A percentile compares a stretch with the other conserved stretches of the same genome.
phyloP scores from a whole-genome alignment of 257 asterid genomes.

The Lycium barbarum region DNA sequence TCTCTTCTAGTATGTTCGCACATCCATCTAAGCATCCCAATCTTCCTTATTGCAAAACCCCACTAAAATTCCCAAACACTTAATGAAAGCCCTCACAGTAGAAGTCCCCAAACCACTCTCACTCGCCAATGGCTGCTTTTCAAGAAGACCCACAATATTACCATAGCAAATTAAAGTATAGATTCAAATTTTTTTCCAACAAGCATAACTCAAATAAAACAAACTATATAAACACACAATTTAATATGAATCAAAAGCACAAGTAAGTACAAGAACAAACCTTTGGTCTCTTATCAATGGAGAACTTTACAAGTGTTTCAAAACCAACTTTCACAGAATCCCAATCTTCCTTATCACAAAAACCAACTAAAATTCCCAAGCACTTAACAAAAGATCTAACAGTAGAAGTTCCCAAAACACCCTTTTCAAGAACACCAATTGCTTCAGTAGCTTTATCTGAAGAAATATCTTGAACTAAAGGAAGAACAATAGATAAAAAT shows the following conservation, averaged over 20 bases:
- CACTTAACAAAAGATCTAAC: conserved; percentile 81
- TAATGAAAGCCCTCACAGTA: too few relatives aligned
- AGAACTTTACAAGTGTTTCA: conserved; percentile 61
- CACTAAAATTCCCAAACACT: too few relatives aligned
- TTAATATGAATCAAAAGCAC: too few relatives aligned
- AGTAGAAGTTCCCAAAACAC: conserved; percentile 68
- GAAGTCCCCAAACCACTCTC: too few relatives aligned
- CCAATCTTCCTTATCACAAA: conserved; percentile 73
- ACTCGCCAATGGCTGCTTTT: too few relatives aligned
- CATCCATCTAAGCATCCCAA: too few relatives aligned
- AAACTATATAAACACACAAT: neutral
- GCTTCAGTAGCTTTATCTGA: conserved; percentile 71
- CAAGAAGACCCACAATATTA: too few relatives aligned
- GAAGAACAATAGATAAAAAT: conserved; percentile 72
- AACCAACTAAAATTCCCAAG: conserved; percentile 69
- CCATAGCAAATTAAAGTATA: neutral
- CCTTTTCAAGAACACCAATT: conserved; percentile 47
- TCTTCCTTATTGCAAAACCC: too few relatives aligned
- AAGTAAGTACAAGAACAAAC: conserved; percentile 38
- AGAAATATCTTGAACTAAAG: conserved; percentile 61
- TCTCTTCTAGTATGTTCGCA: too few relatives aligned
- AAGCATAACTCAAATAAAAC: neutral
- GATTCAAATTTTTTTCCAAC: neutral
- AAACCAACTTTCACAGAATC: conserved; percentile 66
- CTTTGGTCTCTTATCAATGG: conserved; percentile 90